Base-by-base conservation (phyloP, 192 early-diverging fungal species). In the Coemansia sp. region DNA sequence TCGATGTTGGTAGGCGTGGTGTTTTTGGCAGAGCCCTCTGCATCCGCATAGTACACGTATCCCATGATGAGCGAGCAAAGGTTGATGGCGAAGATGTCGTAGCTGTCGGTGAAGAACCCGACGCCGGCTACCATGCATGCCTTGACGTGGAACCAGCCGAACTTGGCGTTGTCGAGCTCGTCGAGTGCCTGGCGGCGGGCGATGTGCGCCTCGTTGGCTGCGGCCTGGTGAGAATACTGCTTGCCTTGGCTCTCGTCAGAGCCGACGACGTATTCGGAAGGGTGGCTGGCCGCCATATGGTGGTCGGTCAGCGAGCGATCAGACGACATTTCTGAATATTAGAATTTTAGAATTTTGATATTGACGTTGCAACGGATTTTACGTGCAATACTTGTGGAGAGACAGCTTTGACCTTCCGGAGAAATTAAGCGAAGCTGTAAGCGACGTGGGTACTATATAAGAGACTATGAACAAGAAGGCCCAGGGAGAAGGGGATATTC, bases 31-130 rank as follows among this genome's bases (percentile, higher is more conserved):
- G n/a, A 17, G 29, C 61, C 73, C n/a, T 53, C 52, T 22, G 75
- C 64, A 23, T 71, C 48, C 59, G 70, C 67, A n/a, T 82, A 89
- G 76, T 89, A 90, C 23, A 87, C 83, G 61, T 83, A 87, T 15
- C 85, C 86, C 61, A 94, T 83, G 91, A 96, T 96, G 19, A 89
- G 85, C 8, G 92, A 86, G 59, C 90, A 89, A 63, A 94, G 80
- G 66, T 90, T 89, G 76, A 96, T 95, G 59, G 92, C 87, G 62
- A 95, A 95, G 38, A 93, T 85, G 86, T 96, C 95, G 79, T 95
- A 95, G 29, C 91, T 87, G 81, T 96, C 92, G 45, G 85, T 52
- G 49, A 52, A 52, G 49, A 96, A 94, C 72, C 94, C 89, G 34
- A 88, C 76, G 58, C 88, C 89, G 13, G 89, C 86, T 5, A 91